Evolutionary conservation across 352 stramenopile genomes (phyloP), one percentile per base, ranked within the genome.

Genomic region (Globisporangium middletonii): DNA sequence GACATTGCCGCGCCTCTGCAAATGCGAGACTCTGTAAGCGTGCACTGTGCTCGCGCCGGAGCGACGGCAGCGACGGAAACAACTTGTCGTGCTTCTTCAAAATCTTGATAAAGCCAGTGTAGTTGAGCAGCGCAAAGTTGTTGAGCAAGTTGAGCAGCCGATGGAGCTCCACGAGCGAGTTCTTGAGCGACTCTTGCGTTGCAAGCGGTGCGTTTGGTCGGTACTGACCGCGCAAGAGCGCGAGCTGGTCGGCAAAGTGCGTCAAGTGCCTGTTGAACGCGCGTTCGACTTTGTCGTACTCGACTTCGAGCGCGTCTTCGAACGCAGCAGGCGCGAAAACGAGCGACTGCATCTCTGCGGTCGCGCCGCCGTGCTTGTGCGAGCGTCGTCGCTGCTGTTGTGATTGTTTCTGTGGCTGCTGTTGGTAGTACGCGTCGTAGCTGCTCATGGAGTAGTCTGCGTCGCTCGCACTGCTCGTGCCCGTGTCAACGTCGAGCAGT

Each of bases 51-150:
- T 82, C 55, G 11, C 55, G 46, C 16, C 60, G 59, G 11, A 83
- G 63, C 33, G 71, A 61, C 37, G 71, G 64, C 55, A 73, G 64
- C 23, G 82, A 68, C 1, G 70, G 69, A 42, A 82, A 75, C 59
- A 81, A 78, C 53, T 98, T 98, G 69, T 98, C 94, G 68, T 98
- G 90, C 57, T 98, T 98, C 68, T 99, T 98, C 33, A 98, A 65
- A 62, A 99, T 97, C 71, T 99, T 99, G 23, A 99, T 82, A 67
- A 98, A 98, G 15, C 88, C 97, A 0, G 96, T 99, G 72, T 98
- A 99, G 64, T 99, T 99, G 55, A 99, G 83, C 60, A 99, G 90
- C 30, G 92, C 83, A 78, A 96, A 99, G 71, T 99, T 99, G 38
- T 96, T 75, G 53, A 99, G 77, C 38, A 98, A 72, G 61, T 98